A percentile compares a stretch with the other conserved stretches of the same genome.
These are phyloP conservation scores for Candida golubevii DNA, from an alignment of 805 yeast species.

Conservation along the genomic window DNA sequence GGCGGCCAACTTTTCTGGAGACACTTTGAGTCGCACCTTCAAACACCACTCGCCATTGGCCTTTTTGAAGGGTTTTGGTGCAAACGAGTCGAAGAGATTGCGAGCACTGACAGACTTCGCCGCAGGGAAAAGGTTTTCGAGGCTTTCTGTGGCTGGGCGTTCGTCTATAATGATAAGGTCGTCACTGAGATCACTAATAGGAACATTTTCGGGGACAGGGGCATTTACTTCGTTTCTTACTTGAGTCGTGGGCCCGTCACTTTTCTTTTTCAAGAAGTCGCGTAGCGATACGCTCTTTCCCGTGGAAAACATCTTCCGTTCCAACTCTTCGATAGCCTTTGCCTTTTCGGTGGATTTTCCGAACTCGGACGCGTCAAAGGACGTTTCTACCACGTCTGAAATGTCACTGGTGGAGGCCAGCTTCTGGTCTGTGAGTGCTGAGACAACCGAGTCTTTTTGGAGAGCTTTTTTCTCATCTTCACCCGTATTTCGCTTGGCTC, in stretches of 20 bases:
- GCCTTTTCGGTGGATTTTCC: slow-evolving; percentile 2
- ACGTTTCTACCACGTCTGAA: slow-evolving; percentile 4
- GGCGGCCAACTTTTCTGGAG: slow-evolving; percentile 22
- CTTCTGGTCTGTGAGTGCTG: not conserved
- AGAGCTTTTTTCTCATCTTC: not conserved
- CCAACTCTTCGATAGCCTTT: slow-evolving; percentile 8
- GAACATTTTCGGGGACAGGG: slow-evolving; percentile 1
- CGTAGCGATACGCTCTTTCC: slow-evolving; percentile 10
- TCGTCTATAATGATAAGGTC: not conserved
- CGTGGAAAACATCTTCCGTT: slow-evolving; percentile 9
- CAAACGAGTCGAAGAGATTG: slow-evolving; percentile 12
- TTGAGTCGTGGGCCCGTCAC: not conserved
- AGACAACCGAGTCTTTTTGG: not conserved
- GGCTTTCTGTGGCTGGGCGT: not conserved
- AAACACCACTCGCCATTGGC: slow-evolving; percentile 14
- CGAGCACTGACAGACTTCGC: slow-evolving; percentile 11
- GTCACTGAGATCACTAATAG: slow-evolving; percentile 2
- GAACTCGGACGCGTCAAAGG: slow-evolving; percentile 7
- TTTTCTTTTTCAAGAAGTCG: slow-evolving; percentile 10
- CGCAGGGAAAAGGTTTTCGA: slow-evolving; percentile 2
- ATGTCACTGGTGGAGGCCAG: not conserved
- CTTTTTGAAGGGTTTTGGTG: slow-evolving; percentile 8
- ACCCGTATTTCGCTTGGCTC: not conserved
- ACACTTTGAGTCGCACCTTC: slow-evolving; percentile 17
- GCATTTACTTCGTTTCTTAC: not conserved